Evolutionary conservation across 345 rosid species (phyloP), one percentile per base, ranked within the genome.

Genomic region (Syzygium grande): DNA sequence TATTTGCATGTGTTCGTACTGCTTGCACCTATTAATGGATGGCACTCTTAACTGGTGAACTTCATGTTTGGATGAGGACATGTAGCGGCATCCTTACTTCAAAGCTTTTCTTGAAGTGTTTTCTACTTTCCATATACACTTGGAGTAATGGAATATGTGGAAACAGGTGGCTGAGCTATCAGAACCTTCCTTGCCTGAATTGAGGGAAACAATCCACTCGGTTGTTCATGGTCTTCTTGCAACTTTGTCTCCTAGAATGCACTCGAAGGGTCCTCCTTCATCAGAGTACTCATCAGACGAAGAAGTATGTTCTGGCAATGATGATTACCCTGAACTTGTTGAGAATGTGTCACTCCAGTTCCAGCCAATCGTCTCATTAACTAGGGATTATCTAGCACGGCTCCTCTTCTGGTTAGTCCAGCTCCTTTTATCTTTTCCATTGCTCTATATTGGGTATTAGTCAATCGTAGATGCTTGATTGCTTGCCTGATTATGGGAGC

Each of bases 151-250:
- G 19, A 51, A 19, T 59, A 15, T 84, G 54, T 77, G 46, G 89
- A 90, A 90, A 87, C 94, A 96, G 99, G 98, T 97, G 55, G 99
- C 96, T 86, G 99, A 96, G 92, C 93, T 97, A 83, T 96, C 99
- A 55, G 99, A 97, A 93, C 98, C 99, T 7, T 93, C 98, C 12
- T 92, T 93, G 51, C 91, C 94, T 7, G 99, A 96, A 88, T 87
- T 96, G 84, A 96, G 94, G 92, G 98, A 95, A 88, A 91, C 94
- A 14, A 95, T 96, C 84, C 92, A 92, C 89, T 95, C 97, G 11
- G 98, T 97, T 52, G 95, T 96, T 85, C 98, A 97, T 85, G 99
- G 99, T 87, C 99, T 97, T 89, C 96, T 96, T 41, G 98, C 99
- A 77, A 97, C 99, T 68, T 93, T 97, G 88, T 97, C 99, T 56